Evolutionary conservation across 116 monocot genomes (phyloP), one percentile per base, ranked within the genome.

Genomic region (Zostera marina): DNA sequence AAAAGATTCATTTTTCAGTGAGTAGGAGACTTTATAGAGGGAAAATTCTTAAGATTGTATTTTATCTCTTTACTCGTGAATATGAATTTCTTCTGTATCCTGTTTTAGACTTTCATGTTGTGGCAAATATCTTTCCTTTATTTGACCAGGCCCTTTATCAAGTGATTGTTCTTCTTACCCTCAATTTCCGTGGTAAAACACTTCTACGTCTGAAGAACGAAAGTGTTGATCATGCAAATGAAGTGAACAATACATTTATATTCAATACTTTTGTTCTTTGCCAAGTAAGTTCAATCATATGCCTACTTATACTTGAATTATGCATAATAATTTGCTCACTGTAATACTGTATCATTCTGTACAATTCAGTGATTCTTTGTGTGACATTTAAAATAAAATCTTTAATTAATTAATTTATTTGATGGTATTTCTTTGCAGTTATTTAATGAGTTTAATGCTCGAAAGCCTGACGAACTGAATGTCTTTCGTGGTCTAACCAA

Each of bases 371-470:
- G n/a, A n/a, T n/a, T 32, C 32, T 5, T 32, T 32, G 5, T 32
- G 32, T 32, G 32, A 32, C 26, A 13, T 11, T 26, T 24, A 5
- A n/a, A 12, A 2, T 21, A 24, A 19, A 24, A 10, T 22, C 9
- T 24, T 54, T 0, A 8, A 13, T 13, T 54, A 13, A 23, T 0
- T 61, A 9, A 44, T 45, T 44, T 44, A n/a, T 15, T n/a, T 16
- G 4, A 19, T 21, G 5, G 2, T 54, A 9, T 61, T 61, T 46
- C 12, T 40, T 38, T 25, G 10, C 39, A 94, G 94, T 44, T 94
- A 47, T 88, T 88, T 56, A 94, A 94, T 54, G 94, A 94, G 73
- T 88, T 94, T 79, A 94, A 94, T 66, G 63, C 94, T 23, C 66
- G 94, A 55, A 94, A 88, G 59, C 94, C 88, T 22, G 82, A 84